Evolutionary conservation across 192 early-diverging fungal species (phyloP).

Genomic region (Spizellomyces punctatus): DNA sequence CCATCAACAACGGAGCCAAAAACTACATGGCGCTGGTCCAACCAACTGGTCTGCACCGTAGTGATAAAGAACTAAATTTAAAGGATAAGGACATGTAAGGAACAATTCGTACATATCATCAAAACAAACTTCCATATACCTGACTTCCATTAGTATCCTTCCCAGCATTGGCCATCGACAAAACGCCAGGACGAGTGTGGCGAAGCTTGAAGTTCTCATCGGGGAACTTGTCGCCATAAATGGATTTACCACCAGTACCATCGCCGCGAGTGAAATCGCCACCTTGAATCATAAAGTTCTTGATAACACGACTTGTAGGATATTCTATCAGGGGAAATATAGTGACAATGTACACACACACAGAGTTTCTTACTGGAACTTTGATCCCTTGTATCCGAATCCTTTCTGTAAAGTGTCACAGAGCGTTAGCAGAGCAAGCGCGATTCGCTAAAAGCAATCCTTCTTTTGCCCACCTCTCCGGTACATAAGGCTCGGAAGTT

Average conservation of each 20-base stretch:
- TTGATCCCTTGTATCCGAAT: conserved; percentile 89
- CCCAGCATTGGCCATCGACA: conserved; percentile 91
- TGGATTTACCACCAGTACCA: conserved; percentile 74
- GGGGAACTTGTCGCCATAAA: conserved; percentile 82
- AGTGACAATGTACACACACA: not conserved
- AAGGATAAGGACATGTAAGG: not conserved
- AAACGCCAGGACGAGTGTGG: conserved; percentile 68
- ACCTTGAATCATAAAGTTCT: conserved; percentile 81
- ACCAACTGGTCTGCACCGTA: conserved; percentile 53
- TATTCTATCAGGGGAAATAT: conserved; percentile 12
- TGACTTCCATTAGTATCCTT: conserved; percentile 20
- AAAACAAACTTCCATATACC: not conserved
- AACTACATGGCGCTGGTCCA: conserved; percentile 63
- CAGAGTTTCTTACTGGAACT: conserved; percentile 64
- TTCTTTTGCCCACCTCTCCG: conserved; percentile 29
- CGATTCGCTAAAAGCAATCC: not conserved
- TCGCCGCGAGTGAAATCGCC: conserved; percentile 88
- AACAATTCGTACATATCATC: not conserved
- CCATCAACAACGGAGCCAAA: conserved; percentile 62
- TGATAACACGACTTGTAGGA: conserved; percentile 63
- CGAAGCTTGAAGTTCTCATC: conserved; percentile 96
- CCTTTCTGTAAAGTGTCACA: conserved; percentile 50
- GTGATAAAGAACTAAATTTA: conserved; percentile 71
- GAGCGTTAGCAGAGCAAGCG: not conserved
- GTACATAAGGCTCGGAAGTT: conserved; percentile 88